Percentiles rank a stretch among this genome's conserved stretches.
These are phyloP conservation scores for Neonectria faginata DNA, from an alignment of 2,329 filamentous ascomycete genomes.

Conservation along the genomic window DNA sequence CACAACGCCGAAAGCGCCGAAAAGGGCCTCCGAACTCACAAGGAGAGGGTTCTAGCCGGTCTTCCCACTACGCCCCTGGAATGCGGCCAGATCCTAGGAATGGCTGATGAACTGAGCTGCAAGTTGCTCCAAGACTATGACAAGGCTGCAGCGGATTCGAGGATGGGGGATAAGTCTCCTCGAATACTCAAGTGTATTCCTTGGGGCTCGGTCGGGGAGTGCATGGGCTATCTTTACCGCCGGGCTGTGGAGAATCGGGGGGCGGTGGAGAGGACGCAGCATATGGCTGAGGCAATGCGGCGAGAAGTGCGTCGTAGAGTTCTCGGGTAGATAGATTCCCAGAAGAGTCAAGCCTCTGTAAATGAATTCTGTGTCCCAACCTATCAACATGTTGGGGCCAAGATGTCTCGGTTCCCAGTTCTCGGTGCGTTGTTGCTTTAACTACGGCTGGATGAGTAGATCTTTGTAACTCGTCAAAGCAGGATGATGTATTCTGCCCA, in stretches of 20 bases:
- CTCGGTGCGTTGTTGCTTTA: too few relatives aligned
- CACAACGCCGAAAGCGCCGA: slow-evolving; percentile 60
- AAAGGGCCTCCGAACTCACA: slow-evolving; percentile 57
- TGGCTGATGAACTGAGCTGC: slow-evolving; percentile 68
- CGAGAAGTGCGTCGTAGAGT: slow-evolving; percentile 46
- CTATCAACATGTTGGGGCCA: too few relatives aligned
- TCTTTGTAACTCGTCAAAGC: too few relatives aligned
- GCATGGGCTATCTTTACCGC: slow-evolving; percentile 53
- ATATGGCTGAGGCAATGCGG: slow-evolving; percentile 47
- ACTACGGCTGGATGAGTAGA: too few relatives aligned
- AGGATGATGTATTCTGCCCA: too few relatives aligned
- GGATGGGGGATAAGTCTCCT: slow-evolving; percentile 33
- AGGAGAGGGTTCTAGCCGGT: slow-evolving; percentile 50
- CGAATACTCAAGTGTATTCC: slow-evolving; percentile 54
- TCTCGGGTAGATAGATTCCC: slow-evolving; percentile 26
- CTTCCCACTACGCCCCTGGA: slow-evolving; percentile 51
- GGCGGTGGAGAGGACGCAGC: slow-evolving; percentile 49
- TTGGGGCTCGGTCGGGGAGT: slow-evolving; percentile 55
- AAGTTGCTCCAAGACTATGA: slow-evolving; percentile 56
- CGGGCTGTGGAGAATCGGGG: slow-evolving; percentile 55
- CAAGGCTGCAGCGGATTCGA: slow-evolving; percentile 25
- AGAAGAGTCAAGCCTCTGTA: neutral
- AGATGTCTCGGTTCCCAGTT: too few relatives aligned
- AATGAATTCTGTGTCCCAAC: neutral
- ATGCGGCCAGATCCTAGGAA: slow-evolving; percentile 68